Evolutionary conservation across 345 rosid species (phyloP).

Genomic region (Dimocarpus longan): DNA sequence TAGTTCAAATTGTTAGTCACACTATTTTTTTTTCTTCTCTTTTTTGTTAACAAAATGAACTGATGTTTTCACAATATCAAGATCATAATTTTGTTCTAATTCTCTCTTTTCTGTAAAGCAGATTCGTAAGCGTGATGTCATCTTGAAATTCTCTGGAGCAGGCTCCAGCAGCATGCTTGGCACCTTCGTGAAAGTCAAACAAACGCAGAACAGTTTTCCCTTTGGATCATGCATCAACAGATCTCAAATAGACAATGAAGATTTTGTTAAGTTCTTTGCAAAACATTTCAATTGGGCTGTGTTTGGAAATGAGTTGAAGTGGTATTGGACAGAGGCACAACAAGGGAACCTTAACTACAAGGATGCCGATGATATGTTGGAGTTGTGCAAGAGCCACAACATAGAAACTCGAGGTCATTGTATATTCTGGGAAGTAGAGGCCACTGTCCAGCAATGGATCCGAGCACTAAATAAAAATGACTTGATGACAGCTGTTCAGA

Average conservation of each 20-base stretch:
- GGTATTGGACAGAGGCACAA: slow-evolving; percentile 96
- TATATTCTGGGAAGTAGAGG: slow-evolving; percentile 96
- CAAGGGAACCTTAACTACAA: slow-evolving; percentile 74
- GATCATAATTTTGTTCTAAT: not conserved
- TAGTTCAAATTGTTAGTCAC: not conserved
- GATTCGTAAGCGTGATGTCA: slow-evolving; percentile 82
- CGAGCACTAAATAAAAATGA: slow-evolving; percentile 55
- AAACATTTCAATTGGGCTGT: slow-evolving; percentile 92
- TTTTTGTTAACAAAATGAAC: not conserved
- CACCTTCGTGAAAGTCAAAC: slow-evolving; percentile 57
- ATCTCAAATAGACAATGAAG: slow-evolving; percentile 85
- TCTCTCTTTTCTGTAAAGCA: slow-evolving; percentile 35
- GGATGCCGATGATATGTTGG: slow-evolving; percentile 89
- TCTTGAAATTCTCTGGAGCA: slow-evolving; percentile 61
- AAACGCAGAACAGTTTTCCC: slow-evolving; percentile 75
- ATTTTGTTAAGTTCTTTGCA: slow-evolving; percentile 74
- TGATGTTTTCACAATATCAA: not conserved
- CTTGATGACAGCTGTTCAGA: slow-evolving; percentile 64
- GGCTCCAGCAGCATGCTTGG: slow-evolving; percentile 46
- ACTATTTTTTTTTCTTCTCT: not conserved
- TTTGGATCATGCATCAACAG: slow-evolving; percentile 85
- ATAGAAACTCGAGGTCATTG: slow-evolving; percentile 83
- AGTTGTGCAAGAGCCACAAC: slow-evolving; percentile 59
- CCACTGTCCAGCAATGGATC: slow-evolving; percentile 79
- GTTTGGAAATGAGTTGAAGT: slow-evolving; percentile 91